Evolutionary conservation across 345 rosid species (phyloP).

Genomic region (Ceriops zippeliana): DNA sequence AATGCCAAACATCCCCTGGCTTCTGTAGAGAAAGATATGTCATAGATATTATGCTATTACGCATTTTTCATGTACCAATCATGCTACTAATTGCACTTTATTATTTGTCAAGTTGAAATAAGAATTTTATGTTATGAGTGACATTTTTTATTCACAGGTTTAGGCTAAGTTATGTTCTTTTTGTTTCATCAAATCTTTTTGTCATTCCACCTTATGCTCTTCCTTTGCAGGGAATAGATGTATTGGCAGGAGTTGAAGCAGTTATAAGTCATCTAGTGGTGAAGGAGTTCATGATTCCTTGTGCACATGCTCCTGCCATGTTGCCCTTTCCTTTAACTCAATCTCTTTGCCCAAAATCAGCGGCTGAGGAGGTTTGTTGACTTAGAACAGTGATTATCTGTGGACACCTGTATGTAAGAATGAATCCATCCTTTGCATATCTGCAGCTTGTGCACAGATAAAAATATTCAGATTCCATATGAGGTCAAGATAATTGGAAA

Average conservation of each 20-base stretch:
- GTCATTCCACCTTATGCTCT: neutral
- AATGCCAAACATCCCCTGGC: too few relatives aligned
- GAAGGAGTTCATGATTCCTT: slow-evolving; percentile 60
- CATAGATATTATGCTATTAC: too few relatives aligned
- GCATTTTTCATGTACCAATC: too few relatives aligned
- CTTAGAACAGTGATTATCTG: slow-evolving; percentile 2
- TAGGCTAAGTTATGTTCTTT: neutral
- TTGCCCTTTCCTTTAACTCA: slow-evolving; percentile 38
- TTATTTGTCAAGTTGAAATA: neutral
- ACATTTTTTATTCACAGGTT: neutral
- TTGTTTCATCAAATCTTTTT: neutral
- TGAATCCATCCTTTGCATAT: slow-evolving; percentile 2
- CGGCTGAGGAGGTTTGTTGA: slow-evolving; percentile 66
- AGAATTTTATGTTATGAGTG: neutral
- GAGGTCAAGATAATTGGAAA: too few relatives aligned
- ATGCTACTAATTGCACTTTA: neutral
- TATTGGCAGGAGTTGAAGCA: slow-evolving; percentile 70
- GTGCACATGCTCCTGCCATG: slow-evolving; percentile 70
- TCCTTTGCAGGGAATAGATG: slow-evolving; percentile 52
- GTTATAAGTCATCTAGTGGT: slow-evolving; percentile 62
- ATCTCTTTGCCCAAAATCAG: slow-evolving; percentile 54
- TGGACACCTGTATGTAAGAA: neutral
- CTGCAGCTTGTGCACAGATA: neutral
- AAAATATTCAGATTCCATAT: neutral
- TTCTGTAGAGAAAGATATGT: too few relatives aligned